Percentiles rank a stretch among this genome's conserved stretches.
Evolutionary conservation across 345 rosid genomes (phyloP).

Genomic region (Psidium friedrichsthalianum): DNA sequence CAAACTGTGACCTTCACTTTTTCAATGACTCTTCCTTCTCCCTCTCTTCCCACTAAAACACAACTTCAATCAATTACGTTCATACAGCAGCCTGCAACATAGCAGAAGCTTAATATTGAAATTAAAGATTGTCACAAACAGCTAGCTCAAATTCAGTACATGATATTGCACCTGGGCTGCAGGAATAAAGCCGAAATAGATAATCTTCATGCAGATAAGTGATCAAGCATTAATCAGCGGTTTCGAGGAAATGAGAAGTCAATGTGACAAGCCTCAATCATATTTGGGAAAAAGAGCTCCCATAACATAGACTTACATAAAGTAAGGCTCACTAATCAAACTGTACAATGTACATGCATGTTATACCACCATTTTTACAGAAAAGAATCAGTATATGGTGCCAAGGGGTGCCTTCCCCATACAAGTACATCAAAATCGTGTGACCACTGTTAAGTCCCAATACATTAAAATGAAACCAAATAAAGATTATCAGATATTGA

Average conservation of each 20-base stretch:
- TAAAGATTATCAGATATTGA: neutral
- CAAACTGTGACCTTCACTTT: neutral
- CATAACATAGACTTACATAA: neutral
- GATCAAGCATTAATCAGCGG: neutral
- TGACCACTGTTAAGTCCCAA: neutral
- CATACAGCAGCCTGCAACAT: neutral
- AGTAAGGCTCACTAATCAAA: neutral
- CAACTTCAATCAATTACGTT: neutral
- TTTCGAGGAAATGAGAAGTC: neutral
- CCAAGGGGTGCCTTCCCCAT: neutral
- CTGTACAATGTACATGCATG: neutral
- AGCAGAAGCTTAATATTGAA: neutral
- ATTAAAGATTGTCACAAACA: neutral
- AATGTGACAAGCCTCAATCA: neutral
- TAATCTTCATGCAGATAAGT: neutral
- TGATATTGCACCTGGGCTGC: neutral
- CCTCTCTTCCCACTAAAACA: neutral
- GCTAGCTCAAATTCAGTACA: neutral
- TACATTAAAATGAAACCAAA: neutral
- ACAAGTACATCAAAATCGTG: neutral
- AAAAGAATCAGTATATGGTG: neutral
- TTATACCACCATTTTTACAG: neutral
- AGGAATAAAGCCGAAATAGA: neutral
- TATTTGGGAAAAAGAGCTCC: neutral
- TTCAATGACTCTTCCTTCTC: neutral